Evolutionary conservation across 2,329 filamentous ascomycete genomes (phyloP).

Genomic region (Ampelomyces quisqualis): DNA sequence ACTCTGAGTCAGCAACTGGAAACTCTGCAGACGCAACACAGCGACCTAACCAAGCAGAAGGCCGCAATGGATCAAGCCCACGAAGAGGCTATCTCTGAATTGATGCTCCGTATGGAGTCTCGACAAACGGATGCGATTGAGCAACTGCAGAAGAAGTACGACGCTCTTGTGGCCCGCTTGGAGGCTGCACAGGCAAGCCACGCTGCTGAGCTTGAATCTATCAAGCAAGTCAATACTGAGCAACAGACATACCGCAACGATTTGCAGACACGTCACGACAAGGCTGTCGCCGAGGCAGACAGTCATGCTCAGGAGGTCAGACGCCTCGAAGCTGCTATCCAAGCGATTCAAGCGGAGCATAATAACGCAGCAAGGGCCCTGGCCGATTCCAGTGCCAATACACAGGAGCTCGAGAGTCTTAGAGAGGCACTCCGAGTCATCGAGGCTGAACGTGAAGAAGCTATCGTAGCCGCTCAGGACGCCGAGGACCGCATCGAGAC

Average conservation of each 20-base stretch:
- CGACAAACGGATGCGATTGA: constrained; percentile 36
- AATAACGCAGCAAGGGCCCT: constrained; percentile 21
- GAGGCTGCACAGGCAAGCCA: constrained; percentile 22
- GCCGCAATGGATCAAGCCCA: constrained; percentile 32
- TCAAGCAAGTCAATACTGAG: constrained; percentile 18
- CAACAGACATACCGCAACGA: constrained; percentile 18
- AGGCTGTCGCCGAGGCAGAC: constrained; percentile 12
- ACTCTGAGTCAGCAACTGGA: constrained; percentile 31
- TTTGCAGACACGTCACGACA: constrained; percentile 22
- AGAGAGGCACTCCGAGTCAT: constrained; percentile 14
- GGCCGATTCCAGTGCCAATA: constrained; percentile 9
- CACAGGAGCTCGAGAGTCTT: constrained; percentile 14
- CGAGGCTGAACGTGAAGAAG: constrained; percentile 24
- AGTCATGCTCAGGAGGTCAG: constrained; percentile 12
- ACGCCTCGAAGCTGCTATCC: constrained; percentile 17
- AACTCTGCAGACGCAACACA: constrained; percentile 28
- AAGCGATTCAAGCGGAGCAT: constrained; percentile 19
- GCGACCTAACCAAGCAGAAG: constrained; percentile 33
- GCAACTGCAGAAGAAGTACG: constrained; percentile 38
- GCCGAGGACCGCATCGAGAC: constrained; percentile 38
- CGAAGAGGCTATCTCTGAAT: constrained; percentile 39
- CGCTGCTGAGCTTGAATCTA: constrained; percentile 22
- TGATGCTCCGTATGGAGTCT: constrained; percentile 39
- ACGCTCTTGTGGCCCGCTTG: constrained; percentile 25
- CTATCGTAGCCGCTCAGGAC: constrained; percentile 22